Evolutionary conservation across 2,329 filamentous ascomycete genomes (phyloP).

Genomic region (Fusarium sublunatum): DNA sequence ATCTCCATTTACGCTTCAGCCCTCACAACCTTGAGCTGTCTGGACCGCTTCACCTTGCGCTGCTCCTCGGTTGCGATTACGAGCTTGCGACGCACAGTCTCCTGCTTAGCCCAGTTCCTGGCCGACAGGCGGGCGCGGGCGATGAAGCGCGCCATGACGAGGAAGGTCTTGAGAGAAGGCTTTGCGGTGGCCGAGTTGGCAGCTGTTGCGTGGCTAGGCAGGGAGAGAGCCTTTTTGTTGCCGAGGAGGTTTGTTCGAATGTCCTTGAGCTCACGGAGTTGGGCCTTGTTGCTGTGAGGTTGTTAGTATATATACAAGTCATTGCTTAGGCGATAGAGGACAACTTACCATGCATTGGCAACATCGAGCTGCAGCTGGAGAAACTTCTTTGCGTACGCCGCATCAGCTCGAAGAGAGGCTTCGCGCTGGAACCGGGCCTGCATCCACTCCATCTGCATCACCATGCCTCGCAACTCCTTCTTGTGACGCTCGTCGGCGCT

Average conservation of each 20-base stretch:
- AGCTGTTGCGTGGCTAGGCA: constrained; percentile 42
- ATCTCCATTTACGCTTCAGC: constrained; percentile 45
- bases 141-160: constrained; percentile 63
- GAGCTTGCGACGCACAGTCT: constrained; percentile 61
- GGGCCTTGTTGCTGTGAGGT: constrained; percentile 82
- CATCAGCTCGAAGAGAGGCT: constrained; percentile 79
- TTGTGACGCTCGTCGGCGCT: constrained; percentile 75
- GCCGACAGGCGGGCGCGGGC: constrained; percentile 63
- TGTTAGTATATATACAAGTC: constrained; percentile 18
- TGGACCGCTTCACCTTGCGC: constrained; percentile 58
- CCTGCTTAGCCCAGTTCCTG: constrained; percentile 62
- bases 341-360: constrained; percentile 87
- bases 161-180: constrained; percentile 57
- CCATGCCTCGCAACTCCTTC: constrained; percentile 82
- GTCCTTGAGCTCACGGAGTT: constrained; percentile 84
- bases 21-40: constrained; percentile 55
- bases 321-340: constrained; percentile 9
- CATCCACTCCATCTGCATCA: constrained; percentile 92
- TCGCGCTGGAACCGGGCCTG: constrained; percentile 84
- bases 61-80: constrained; percentile 61
- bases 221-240: constrained; percentile 52
- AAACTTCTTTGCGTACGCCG: constrained; percentile 88
- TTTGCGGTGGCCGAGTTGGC: constrained; percentile 28
- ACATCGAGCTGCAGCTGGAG: constrained; percentile 83
- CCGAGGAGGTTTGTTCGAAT: constrained; percentile 68